Base-by-base conservation (phyloP, 257 asterid species). In the Solanum piurae region DNA sequence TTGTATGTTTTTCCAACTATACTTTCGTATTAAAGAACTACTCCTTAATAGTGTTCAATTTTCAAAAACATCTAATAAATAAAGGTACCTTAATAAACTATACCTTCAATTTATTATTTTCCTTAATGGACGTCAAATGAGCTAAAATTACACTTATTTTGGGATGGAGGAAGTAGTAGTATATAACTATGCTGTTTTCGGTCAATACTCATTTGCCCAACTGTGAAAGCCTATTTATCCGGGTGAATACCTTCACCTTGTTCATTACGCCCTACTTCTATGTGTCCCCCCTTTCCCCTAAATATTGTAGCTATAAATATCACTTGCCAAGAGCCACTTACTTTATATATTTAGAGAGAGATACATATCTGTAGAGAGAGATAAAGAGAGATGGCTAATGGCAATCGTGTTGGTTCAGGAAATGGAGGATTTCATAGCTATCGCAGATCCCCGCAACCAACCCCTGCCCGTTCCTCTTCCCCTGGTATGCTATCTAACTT, bases 341-440 rank as follows among this genome's bases (percentile, higher is more conserved):
- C 52, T 60, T 3, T 21, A 21, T 60, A 21, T 2, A n/a, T n/a
- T 9, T 5, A 60, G 68, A 21, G 68, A 60, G 68, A 60, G 29
- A 60, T 8, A 60, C 68, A 60, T n/a, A 64, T 62, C 8, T 62
- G 3, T 2, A 58, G 1, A 21, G 68, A 58, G 66, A 42, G 13
- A 42, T 10, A 16, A 20, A 25, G 34, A 66, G 52, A 86, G 83
- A 86, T 83, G 38, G 58, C 89, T 27, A 44, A 44, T 8, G 12
- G 3, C 4, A 34, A 29, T 16, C 3, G 1, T 14, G n/a, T 31
- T 31, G 94, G 95, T 87, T 92, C 92, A 37, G 92, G 91, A 33
- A 89, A 88, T 82, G 92, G 93, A 27, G 94, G 93, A 77, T 93
- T 94, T 88, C 95, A 92, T 91, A 94, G 92, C 92, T 91, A 92